Evolutionary conservation across 768 basidiomycete genomes (phyloP).

Genomic region (Cantharellus anzutake): DNA sequence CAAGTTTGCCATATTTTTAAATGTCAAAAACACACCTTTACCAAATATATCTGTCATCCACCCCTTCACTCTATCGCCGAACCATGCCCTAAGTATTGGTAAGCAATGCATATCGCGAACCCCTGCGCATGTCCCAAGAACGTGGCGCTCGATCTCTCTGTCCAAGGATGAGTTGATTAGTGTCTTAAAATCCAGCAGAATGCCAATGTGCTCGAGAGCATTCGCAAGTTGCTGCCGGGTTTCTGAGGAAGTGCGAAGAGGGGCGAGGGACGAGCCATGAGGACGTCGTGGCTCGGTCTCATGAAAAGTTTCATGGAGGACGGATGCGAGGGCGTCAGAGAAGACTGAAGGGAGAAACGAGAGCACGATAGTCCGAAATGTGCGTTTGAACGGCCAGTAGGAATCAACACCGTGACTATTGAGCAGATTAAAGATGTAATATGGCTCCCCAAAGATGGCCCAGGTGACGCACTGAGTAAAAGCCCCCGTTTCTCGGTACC

Average conservation of each 20-base stretch:
- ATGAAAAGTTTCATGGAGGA: slow-evolving; percentile 39
- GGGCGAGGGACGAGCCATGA: background rate
- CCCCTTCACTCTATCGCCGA: slow-evolving; percentile 56
- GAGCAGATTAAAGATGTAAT: background rate
- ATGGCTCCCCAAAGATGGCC: background rate
- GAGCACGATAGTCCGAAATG: slow-evolving; percentile 59
- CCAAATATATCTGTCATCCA: slow-evolving; percentile 79
- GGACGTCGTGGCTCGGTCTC: background rate
- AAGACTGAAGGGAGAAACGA: slow-evolving; percentile 53
- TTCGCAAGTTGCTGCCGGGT: slow-evolving; percentile 29
- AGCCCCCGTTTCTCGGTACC: slow-evolving; percentile 36
- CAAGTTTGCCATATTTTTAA: slow-evolving; percentile 19
- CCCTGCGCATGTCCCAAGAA: slow-evolving; percentile 41
- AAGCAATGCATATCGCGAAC: slow-evolving; percentile 55
- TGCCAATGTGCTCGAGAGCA: slow-evolving; percentile 47
- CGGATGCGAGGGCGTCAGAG: slow-evolving; percentile 42
- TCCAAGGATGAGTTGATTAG: slow-evolving; percentile 48
- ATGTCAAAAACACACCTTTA: slow-evolving; percentile 22
- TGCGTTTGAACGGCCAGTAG: slow-evolving; percentile 9
- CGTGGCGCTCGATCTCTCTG: slow-evolving; percentile 62
- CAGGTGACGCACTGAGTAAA: slow-evolving; percentile 25
- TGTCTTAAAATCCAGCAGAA: slow-evolving; percentile 35
- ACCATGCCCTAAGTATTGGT: slow-evolving; percentile 47
- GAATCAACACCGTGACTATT: slow-evolving; percentile 6
- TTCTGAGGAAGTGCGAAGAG: slow-evolving; percentile 11